Conservation (phyloP, 2,329 filamentous ascomycete species). For the Hypoxylon sp. region DNA sequence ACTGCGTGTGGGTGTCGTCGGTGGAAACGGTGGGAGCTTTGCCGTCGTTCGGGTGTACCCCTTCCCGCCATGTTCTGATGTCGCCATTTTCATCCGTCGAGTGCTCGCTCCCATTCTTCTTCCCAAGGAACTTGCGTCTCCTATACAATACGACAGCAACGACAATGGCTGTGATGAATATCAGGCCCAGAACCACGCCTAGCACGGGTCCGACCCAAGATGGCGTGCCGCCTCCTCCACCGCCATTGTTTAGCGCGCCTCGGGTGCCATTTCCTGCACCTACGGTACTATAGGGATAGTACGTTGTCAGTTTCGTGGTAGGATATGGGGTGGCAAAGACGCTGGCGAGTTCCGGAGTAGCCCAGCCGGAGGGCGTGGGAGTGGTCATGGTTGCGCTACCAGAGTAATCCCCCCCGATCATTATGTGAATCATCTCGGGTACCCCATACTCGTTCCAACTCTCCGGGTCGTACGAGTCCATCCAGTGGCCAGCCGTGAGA, state of each 20-base stretch:
- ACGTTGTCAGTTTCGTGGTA: slow-evolving; percentile 66
- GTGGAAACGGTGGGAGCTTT: slow-evolving; percentile 64
- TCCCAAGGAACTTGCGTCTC: slow-evolving; percentile 58
- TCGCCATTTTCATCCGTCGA: slow-evolving; percentile 61
- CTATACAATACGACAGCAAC: slow-evolving; percentile 66
- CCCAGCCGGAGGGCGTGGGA: slow-evolving; percentile 71
- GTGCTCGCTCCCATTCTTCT: slow-evolving; percentile 53
- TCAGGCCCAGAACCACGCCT: slow-evolving; percentile 69
- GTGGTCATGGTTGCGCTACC: slow-evolving; percentile 78
- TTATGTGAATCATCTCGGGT: slow-evolving; percentile 69
- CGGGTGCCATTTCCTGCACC: slow-evolving; percentile 48
- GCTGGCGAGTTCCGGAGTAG: slow-evolving; percentile 57
- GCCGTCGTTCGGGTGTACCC: slow-evolving; percentile 53
- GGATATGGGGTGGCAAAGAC: slow-evolving; percentile 69
- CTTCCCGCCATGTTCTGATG: slow-evolving; percentile 65
- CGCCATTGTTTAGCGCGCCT: slow-evolving; percentile 39
- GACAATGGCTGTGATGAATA: slow-evolving; percentile 64
- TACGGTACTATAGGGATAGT: slow-evolving; percentile 68
- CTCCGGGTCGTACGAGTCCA: slow-evolving; percentile 74
- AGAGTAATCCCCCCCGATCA: slow-evolving; percentile 73
- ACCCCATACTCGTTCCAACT: slow-evolving; percentile 75
- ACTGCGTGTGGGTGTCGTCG: slow-evolving; percentile 55
- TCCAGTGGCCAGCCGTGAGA: slow-evolving; percentile 75
- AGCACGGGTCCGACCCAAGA: slow-evolving; percentile 71
- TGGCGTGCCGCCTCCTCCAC: slow-evolving; percentile 58